Evolutionary conservation across 2,329 filamentous ascomycete species (phyloP).

Genomic region (Drechslerella stenobrocha): DNA sequence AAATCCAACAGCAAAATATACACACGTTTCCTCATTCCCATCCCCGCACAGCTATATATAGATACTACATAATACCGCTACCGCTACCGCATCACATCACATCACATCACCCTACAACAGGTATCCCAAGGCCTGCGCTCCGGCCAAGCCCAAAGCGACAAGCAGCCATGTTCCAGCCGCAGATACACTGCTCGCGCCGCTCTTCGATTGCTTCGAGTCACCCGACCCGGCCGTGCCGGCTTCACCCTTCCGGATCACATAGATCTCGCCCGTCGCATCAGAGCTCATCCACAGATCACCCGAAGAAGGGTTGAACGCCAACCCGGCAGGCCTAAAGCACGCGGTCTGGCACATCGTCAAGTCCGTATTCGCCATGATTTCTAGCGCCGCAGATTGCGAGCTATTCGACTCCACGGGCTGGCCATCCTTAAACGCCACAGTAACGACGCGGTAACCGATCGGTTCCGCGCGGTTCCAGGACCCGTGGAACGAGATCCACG

Average conservation of each 20-base stretch:
- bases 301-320: conserved; percentile 58
- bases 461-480: conserved; percentile 62
- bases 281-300: conserved; percentile 67
- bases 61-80: no score
- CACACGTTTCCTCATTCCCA: not conserved
- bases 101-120: conserved; percentile 8
- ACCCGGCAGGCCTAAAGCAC: conserved; percentile 50
- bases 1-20: no score
- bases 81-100: not conserved
- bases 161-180: conserved; percentile 6
- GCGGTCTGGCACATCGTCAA: conserved; percentile 36
- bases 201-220: conserved; percentile 13
- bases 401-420: conserved; percentile 28
- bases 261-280: conserved; percentile 69
- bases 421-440: conserved; percentile 54
- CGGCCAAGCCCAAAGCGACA: conserved; percentile 5
- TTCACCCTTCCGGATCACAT: conserved; percentile 58
- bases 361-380: conserved; percentile 50
- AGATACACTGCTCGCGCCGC: conserved; percentile 12
- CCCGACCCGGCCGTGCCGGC: conserved; percentile 23
- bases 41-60: not conserved
- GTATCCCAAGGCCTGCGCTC: conserved; percentile 13
- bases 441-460: conserved; percentile 56
- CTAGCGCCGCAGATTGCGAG: conserved; percentile 50
- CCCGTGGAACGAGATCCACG: conserved; percentile 73